Base-by-base conservation (phyloP, 108 stramenopile genomes). In the Skeletonema potamos region DNA sequence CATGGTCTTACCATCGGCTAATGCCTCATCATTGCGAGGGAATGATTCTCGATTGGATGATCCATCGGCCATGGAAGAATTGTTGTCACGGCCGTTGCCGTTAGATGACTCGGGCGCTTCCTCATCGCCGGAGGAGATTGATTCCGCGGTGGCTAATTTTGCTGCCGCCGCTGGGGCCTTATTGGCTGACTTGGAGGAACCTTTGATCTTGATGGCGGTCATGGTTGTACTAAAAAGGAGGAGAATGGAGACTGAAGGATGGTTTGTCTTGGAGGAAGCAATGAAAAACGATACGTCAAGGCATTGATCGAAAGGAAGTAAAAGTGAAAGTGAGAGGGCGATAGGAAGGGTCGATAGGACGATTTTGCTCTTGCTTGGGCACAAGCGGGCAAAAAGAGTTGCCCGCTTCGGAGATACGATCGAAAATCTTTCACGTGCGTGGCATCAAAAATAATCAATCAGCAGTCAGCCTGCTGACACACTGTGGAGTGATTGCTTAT, bases 161-260 rank as follows among this genome's bases (percentile, higher is more conserved):
- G 61, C 10, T 24, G 61, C 33, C 60, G 60, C 27, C 6, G 48
- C 48, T 22, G 48, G 48, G 9, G 18, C 20, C 20, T 8, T 20
- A 20, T 51, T 9, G 48, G 48, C n/a, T 17, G 22, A 51, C 48
- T 24, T 51, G 48, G 48, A 20, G 4, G 17, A 0, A 29, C 1
- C 43, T 11, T 63, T 39, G 62, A n/a, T 63, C 62, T 43, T 39
- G 37, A 43, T 63, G 8, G 37, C 62, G 37, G 62, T 15, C 43
- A 43, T 37, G 29, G 6, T 32, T 13, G 15, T 34, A 5, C 10
- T 37, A 20, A 20, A 12, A 0, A 34, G n/a, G 34, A 30, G 60
- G 20, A 10, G 60, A 3, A 2, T 22, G 36, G 27, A 37, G 30
- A 13, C 58, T 58, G 58, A 58, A 24, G 5, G 3, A 55, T 13